Evolutionary conservation across 1,139 yeast species (phyloP), one percentile per base, ranked within the genome.

Genomic region (Magnusiomyces fungicola): DNA sequence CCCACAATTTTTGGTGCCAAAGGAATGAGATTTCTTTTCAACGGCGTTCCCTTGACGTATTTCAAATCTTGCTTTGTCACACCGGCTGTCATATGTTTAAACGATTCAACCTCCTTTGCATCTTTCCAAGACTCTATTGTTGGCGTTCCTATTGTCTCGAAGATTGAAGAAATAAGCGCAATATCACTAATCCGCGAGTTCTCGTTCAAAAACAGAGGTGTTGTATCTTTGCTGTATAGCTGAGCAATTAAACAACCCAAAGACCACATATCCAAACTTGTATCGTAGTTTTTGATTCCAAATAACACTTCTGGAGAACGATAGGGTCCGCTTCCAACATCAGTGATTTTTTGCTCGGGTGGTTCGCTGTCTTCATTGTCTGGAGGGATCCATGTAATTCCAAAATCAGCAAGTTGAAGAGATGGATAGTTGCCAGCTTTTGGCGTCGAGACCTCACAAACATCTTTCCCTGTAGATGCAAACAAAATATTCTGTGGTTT

Each of bases 231-330:
- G 39, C 60, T 48, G 40, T 60, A 79, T 46, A 89, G 61, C 48
- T 78, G 70, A 18, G 84, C 78, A 50, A 83, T 62, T 1, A 88
- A 57, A 9, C 90, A 75, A 1, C 92, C 95, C 22, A 83, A 62
- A 0, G 87, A 71, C 98, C 98, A 92, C 27, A 88, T 72, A 61
- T 92, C 98, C 3, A 90, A 71, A 43, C 75, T 80, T 38, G 62
- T 64, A 1, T 77, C 68, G 63, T 92, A 92, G 52, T 75, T 72
- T 6, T 72, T 62, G n/a, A 78, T 70, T 0, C 95, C 89, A 52
- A 89, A 78, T 45, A 92, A 69, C 46, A 87, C 69, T 61, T 92
- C 97, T 0, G 97, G 95, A 0, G 96, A 83, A 56, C 88, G 83
- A 67, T 81, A 92, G 33, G 76, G 74, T 0, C 86, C 81, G 0